These are phyloP conservation scores for Colletotrichum destructivum DNA, from an alignment of 2,329 filamentous ascomycete species.

Conservation along the genomic window DNA sequence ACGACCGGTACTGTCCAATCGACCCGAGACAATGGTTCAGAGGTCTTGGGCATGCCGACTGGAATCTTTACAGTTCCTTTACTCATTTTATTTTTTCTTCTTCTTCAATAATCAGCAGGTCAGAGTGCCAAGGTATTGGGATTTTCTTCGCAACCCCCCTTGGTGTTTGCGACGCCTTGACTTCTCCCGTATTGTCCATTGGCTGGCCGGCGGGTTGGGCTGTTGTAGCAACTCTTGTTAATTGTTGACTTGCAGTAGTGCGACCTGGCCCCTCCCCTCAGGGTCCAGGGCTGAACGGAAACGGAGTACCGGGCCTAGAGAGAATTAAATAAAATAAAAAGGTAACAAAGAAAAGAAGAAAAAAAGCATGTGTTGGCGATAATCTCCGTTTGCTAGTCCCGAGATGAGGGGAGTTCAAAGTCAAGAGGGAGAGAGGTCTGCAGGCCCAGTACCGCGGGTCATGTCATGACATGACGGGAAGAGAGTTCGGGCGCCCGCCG, in stretches of 20 bases:
- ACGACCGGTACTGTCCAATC: neutral
- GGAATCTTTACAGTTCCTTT: neutral
- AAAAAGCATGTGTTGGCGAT: no score
- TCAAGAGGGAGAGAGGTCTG: no score
- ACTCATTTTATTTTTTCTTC: neutral
- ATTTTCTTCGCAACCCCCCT: neutral
- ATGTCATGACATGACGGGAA: no score
- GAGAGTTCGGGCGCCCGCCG: neutral
- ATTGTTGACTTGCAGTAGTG: slow-evolving; percentile 21
- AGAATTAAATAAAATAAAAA: no score
- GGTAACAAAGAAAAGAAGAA: no score
- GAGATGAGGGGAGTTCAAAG: no score
- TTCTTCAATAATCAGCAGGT: no score
- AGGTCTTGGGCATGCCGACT: neutral
- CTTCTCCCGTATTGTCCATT: neutral
- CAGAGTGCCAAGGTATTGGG: neutral
- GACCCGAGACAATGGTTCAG: neutral
- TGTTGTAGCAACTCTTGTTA: neutral
- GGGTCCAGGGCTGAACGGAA: no score
- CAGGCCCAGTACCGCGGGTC: no score
- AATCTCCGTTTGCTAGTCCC: no score
- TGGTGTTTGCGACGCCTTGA: neutral
- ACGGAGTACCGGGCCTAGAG: no score
- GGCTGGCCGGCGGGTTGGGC: neutral
- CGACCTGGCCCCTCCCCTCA: neutral